phyloP scores from a whole-genome alignment of 495 filamentous ascomycete species.

The Cryomyces minteri region DNA sequence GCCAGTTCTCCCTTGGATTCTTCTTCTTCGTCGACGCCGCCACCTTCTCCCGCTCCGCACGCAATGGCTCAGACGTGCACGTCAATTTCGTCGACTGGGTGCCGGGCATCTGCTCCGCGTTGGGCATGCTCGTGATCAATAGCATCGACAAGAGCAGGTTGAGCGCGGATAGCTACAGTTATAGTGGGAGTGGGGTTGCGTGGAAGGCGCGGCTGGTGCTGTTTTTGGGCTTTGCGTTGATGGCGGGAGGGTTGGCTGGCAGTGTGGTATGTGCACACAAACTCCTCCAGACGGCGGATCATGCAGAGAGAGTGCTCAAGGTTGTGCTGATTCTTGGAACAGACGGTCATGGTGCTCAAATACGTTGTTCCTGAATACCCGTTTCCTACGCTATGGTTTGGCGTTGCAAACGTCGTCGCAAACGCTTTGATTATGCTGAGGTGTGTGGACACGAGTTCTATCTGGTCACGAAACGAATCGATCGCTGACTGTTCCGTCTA shows the following conservation, averaged over 20 bases:
- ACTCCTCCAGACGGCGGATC: no score
- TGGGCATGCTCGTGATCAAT: slow-evolving; percentile 99
- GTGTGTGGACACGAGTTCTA: slow-evolving; percentile 25
- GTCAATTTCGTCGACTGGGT: slow-evolving; percentile 98
- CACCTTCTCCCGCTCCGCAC: slow-evolving; percentile 61
- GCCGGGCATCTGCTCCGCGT: slow-evolving; percentile 77
- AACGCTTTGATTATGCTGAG: slow-evolving; percentile 81
- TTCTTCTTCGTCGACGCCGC: slow-evolving; percentile 90
- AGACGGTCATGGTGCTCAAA: slow-evolving; percentile 77
- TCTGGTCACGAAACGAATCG: neutral
- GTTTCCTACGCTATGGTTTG: slow-evolving; percentile 82
- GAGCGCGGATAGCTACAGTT: slow-evolving; percentile 70
- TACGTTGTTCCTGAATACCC: slow-evolving; percentile 63
- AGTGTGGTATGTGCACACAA: slow-evolving; percentile 37
- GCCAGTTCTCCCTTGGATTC: slow-evolving; percentile 92
- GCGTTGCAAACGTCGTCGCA: slow-evolving; percentile 77
- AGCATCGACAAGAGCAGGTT: slow-evolving; percentile 85
- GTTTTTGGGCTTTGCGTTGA: slow-evolving; percentile 84
- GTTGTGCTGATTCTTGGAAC: neutral
- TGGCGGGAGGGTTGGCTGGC: slow-evolving; percentile 89
- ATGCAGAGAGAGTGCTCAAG: neutral
- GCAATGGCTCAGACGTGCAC: slow-evolving; percentile 68
- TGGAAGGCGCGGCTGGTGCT: slow-evolving; percentile 95
- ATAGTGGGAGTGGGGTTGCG: slow-evolving; percentile 70
- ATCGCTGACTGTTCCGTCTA: slow-evolving; percentile 15